Percentiles rank a stretch among this genome's conserved stretches.
Conservation (phyloP, 106 monocot species). For the Acorus gramineus region DNA sequence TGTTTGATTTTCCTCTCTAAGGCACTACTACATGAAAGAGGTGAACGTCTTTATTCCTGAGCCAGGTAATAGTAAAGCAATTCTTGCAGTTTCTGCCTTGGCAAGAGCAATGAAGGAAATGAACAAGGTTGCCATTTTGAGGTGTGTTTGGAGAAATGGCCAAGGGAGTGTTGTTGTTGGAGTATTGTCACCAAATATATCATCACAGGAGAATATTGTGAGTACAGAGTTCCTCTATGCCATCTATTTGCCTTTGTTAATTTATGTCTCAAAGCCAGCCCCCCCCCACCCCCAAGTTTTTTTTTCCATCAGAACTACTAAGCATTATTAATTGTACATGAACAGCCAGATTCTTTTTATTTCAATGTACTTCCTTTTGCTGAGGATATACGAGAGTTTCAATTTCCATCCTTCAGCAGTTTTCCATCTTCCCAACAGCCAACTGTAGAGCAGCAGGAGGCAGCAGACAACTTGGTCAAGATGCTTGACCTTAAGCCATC, state of each 20-base stretch:
- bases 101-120: slow-evolving; percentile 91
- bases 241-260: not conserved
- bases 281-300: not conserved
- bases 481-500: slow-evolving; percentile 64
- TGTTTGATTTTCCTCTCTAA: slow-evolving; percentile 7
- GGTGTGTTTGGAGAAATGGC: slow-evolving; percentile 90
- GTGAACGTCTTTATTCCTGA: slow-evolving; percentile 78
- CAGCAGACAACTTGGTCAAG: slow-evolving; percentile 70
- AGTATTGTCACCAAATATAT: slow-evolving; percentile 74
- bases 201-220: slow-evolving; percentile 53
- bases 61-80: slow-evolving; percentile 74
- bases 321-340: slow-evolving; percentile 3
- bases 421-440: slow-evolving; percentile 69
- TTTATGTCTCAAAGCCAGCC: too few species aligned
- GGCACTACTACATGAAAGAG: slow-evolving; percentile 96
- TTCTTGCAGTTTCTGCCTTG: slow-evolving; percentile 65
- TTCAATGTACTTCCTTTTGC: slow-evolving; percentile 96
- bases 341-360: slow-evolving; percentile 94
- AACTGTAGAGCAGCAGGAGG: slow-evolving; percentile 63
- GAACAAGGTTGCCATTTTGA: slow-evolving; percentile 82
- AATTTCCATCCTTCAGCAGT: slow-evolving; percentile 77
- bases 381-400: slow-evolving; percentile 92
- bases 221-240: slow-evolving; percentile 9
- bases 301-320: not conserved
- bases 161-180: slow-evolving; percentile 82